Conservation (phyloP, 2,329 filamentous ascomycete genomes). For the Pochonia chlamydosporia region DNA sequence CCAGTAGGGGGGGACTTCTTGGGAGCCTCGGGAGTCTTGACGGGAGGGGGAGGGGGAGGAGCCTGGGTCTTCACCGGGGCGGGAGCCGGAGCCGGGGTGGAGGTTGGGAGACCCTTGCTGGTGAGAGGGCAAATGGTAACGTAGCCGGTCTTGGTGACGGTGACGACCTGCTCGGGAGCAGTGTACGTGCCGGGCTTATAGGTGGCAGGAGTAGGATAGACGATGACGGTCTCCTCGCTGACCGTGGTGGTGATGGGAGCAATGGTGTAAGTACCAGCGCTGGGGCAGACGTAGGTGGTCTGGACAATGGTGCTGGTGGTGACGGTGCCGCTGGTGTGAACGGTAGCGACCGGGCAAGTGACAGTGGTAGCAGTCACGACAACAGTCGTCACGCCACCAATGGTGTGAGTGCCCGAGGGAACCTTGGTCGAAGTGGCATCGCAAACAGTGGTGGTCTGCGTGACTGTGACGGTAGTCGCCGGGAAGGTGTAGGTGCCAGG, state of each 20-base stretch:
- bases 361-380: slow-evolving; percentile 62
- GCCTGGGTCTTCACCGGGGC: slow-evolving; percentile 15
- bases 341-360: slow-evolving; percentile 63
- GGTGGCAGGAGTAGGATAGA: slow-evolving; percentile 60
- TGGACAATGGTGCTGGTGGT: slow-evolving; percentile 62
- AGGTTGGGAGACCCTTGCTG: slow-evolving; percentile 32
- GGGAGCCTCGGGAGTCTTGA: background rate
- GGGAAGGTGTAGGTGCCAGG: slow-evolving; percentile 72
- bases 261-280: slow-evolving; percentile 70
- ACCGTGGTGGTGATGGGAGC: slow-evolving; percentile 60
- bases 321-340: slow-evolving; percentile 49
- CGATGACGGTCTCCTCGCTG: slow-evolving; percentile 47
- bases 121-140: slow-evolving; percentile 68
- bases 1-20: slow-evolving; percentile 10
- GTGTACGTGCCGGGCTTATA: slow-evolving; percentile 69
- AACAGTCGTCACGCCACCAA: slow-evolving; percentile 67
- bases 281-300: slow-evolving; percentile 69
- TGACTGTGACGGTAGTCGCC: slow-evolving; percentile 64
- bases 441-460: slow-evolving; percentile 61
- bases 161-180: slow-evolving; percentile 59
- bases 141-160: slow-evolving; percentile 61
- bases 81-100: slow-evolving; percentile 23
- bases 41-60: slow-evolving; percentile 4
- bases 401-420: slow-evolving; percentile 58
- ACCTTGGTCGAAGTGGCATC: slow-evolving; percentile 57